A percentile compares a stretch with the other conserved stretches of the same genome.
phyloP scores from a whole-genome alignment of 352 stramenopile species.

The Phytophthora europaea region DNA sequence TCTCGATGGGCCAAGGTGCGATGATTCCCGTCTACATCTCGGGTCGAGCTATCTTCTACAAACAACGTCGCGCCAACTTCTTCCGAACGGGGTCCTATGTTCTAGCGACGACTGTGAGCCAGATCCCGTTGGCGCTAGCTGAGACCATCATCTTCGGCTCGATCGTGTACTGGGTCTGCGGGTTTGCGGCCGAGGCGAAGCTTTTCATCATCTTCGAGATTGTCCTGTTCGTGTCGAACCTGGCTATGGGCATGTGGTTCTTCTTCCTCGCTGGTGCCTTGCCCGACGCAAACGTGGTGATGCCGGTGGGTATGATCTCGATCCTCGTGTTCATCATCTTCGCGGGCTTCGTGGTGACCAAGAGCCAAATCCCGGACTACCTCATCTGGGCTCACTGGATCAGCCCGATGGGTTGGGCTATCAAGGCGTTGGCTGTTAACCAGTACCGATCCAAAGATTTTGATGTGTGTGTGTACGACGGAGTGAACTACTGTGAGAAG shows the following conservation, averaged over 20 bases:
- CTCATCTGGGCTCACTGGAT: constrained; percentile 20
- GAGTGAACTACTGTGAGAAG: constrained; percentile 21
- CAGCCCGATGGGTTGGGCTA: constrained; percentile 41
- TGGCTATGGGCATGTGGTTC: constrained; percentile 7
- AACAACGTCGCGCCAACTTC: constrained; percentile 74
- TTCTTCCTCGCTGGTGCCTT: constrained; percentile 14
- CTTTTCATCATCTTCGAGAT: constrained; percentile 51
- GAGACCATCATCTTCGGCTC: constrained; percentile 82
- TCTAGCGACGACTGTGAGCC: constrained; percentile 2
- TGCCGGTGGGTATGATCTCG: constrained; percentile 4
- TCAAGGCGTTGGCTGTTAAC: constrained; percentile 24
- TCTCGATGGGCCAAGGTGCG: constrained; percentile 52
- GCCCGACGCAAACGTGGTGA: constrained; percentile 1
- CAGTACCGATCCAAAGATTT: constrained; percentile 36
- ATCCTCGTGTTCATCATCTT: constrained; percentile 8
- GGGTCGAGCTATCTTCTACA: constrained; percentile 66
- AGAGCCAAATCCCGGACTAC: constrained; percentile 5
- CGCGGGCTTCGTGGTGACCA: background rate
- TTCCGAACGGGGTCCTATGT: constrained; percentile 7
- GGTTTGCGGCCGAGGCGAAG: constrained; percentile 42
- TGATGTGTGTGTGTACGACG: constrained; percentile 33
- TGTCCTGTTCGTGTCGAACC: constrained; percentile 50
- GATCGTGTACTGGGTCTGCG: constrained; percentile 87
- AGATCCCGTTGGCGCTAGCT: constrained; percentile 7
- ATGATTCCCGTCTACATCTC: constrained; percentile 33